Evolutionary conservation across 805 yeast species (phyloP), one percentile per base, ranked within the genome.

Genomic region (Hanseniaspora pseudoguilliermondii): DNA sequence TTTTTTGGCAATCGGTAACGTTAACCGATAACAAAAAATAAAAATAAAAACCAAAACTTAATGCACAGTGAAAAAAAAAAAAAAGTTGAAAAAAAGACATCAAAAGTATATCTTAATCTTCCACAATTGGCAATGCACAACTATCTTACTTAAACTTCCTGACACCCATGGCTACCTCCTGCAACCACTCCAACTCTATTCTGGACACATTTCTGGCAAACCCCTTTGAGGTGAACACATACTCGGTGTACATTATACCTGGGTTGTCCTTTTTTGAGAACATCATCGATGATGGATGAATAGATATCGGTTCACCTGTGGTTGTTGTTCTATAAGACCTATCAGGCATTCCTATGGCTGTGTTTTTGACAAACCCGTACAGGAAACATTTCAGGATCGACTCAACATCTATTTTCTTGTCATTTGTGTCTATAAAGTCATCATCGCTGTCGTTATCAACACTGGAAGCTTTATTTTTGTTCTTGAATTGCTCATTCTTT

Each of bases 301-400:
- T 81, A 50, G 93, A 81, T 48, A 91, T 80, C 35, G 86, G 73
- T 67, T 88, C 96, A 27, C 95, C 95, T 1, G 85, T 80, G 32
- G 83, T 72, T 7, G 89, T 83, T 0, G 97, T 89, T 65, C 95
- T 75, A 71, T 83, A 93, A 3, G 96, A 84, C 64, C 97, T 76
- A 67, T 93, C 97, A 0, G 97, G 96, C 81, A 86, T 80, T 11
- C 96, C 95, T 20, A 93, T 79, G 0, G 98, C 98, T 0, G 96
- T 83, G 67, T 91, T 90, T 49, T 83, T 76, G n/a, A 87, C 77
- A 62, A 77, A 91, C 0, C 99, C 98, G 40, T 75, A 74, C 41
- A 93, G 70, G 68, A 93, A 93, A 27, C 95, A 79, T 66, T 86
- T 86, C 55, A 91, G 71, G 9, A 91, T 75, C 2, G 71, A 63